Base-by-base conservation (phyloP, 2,329 filamentous ascomycete species). In the Thermochaetoides dissita region DNA sequence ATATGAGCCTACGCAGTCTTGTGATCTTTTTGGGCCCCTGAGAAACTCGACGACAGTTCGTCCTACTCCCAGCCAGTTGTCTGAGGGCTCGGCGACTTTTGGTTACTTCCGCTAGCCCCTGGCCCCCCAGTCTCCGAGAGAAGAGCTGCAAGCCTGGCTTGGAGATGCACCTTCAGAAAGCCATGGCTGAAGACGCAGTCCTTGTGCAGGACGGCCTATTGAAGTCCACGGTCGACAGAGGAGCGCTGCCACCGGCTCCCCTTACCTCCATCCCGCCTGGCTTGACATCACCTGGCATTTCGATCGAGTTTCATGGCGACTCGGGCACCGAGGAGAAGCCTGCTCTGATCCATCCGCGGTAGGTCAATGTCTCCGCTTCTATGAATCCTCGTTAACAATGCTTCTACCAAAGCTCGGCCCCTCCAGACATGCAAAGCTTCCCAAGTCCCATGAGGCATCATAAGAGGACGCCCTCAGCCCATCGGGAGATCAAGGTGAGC, bases 401-500 rank as follows among this genome's bases (percentile, higher is more conserved):
- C 37, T 36, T 40, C 35, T 10, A 10, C 12, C 35, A 49, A 24
- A 73, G 68, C 40, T 66, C 68, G 39, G 64, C 68, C 12, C 64
- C 66, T 32, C 55, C 61, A 12, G 51, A 57, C 36, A 46, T 60
- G 30, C 55, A 57, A 35, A 58, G 61, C 40, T 73, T 63, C 51
- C 63, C 66, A 41, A 76, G 72, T 46, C 73, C 72, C 30, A 56
- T 74, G 56, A 65, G 74, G 44, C 74, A 78, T 39, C 74, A 77
- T 53, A 68, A 62, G 46, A 64, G 74, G 36, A 74, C 72, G 1
- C 72, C 72, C 0, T 76, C 72, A 37, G 66, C 67, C 11, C 72
- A 74, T 59, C 69, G 70, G 45, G 65, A 74, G 53, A 63, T 78
- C 58, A 76, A 75, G 65, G 72, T 75, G 48, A 47, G 63, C 24